Conservation (phyloP, 805 yeast species). For the Pichia heedii region DNA sequence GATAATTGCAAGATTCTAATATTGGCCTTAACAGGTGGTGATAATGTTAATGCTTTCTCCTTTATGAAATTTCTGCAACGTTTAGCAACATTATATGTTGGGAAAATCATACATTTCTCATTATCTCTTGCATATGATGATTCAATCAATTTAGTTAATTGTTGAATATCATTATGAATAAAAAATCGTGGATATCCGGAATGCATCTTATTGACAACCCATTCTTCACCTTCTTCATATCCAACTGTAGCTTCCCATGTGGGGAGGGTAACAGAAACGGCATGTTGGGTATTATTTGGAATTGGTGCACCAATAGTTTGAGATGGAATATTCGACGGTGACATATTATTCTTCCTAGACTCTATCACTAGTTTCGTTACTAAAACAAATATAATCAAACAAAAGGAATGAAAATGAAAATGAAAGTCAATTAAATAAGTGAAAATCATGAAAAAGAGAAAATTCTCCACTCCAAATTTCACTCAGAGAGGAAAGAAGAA, state of each 20-base stretch:
- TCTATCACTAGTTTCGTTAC: no score
- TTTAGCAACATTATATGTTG: slow-evolving; percentile 70
- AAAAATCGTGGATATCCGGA: slow-evolving; percentile 88
- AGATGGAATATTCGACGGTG: slow-evolving; percentile 14
- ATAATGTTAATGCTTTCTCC: slow-evolving; percentile 29
- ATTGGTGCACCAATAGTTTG: slow-evolving; percentile 71
- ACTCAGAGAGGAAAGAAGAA: no score
- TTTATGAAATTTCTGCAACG: slow-evolving; percentile 75
- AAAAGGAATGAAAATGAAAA: no score
- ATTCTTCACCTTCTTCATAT: slow-evolving; percentile 81
- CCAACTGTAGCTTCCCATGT: slow-evolving; percentile 92
- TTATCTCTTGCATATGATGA: slow-evolving; percentile 70
- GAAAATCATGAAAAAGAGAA: no score
- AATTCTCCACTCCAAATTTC: no score
- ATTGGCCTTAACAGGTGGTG: slow-evolving; percentile 24
- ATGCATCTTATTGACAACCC: slow-evolving; percentile 68
- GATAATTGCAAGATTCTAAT: slow-evolving; percentile 65
- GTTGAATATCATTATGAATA: slow-evolving; percentile 54
- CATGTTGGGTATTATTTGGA: slow-evolving; percentile 85
- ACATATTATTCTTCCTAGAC: slow-evolving; percentile 1
- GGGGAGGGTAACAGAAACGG: slow-evolving; percentile 90
- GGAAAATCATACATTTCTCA: slow-evolving; percentile 68
- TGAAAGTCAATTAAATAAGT: no score
- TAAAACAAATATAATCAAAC: no score
- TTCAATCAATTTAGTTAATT: slow-evolving; percentile 45